Conservation (phyloP, 192 early-diverging fungal species). For the Coemansia sp. region DNA sequence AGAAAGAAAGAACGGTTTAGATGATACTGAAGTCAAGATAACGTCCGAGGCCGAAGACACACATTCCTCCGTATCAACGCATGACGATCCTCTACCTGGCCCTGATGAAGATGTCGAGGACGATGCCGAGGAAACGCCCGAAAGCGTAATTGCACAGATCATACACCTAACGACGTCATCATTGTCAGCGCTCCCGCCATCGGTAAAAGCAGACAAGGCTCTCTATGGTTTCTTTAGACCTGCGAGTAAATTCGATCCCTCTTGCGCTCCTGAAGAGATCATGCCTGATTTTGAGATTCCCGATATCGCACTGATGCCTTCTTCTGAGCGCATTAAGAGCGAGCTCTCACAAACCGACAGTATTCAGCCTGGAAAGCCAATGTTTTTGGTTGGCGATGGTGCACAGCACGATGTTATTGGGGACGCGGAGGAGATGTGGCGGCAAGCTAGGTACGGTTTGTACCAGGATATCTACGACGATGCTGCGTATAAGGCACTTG, state of each 20-base stretch:
- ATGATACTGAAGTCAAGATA: neutral
- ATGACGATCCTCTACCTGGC: neutral
- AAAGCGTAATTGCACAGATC: slow-evolving; percentile 30
- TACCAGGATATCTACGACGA: slow-evolving; percentile 35
- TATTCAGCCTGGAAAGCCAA: slow-evolving; percentile 29
- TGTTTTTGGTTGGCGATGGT: slow-evolving; percentile 36
- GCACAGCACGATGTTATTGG: slow-evolving; percentile 37
- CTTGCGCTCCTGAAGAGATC: slow-evolving; percentile 33
- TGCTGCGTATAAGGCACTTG: slow-evolving; percentile 29
- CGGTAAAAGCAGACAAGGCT: slow-evolving; percentile 31
- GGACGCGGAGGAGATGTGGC: slow-evolving; percentile 44
- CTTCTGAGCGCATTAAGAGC: slow-evolving; percentile 22
- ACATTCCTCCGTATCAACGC: neutral
- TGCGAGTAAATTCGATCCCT: slow-evolving; percentile 34
- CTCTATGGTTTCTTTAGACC: slow-evolving; percentile 43
- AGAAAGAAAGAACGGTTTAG: neutral
- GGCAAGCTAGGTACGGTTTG: slow-evolving; percentile 27
- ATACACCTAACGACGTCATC: slow-evolving; percentile 37
- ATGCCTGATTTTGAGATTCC: slow-evolving; percentile 48
- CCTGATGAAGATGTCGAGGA: slow-evolving; percentile 1
- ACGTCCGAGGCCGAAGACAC: neutral
- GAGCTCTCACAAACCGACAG: slow-evolving; percentile 24
- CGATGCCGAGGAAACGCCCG: slow-evolving; percentile 33
- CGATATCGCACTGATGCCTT: slow-evolving; percentile 21
- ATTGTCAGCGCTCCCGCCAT: slow-evolving; percentile 23